Conservation (phyloP, 257 asterid species). For the Primulina huaijiensis region DNA sequence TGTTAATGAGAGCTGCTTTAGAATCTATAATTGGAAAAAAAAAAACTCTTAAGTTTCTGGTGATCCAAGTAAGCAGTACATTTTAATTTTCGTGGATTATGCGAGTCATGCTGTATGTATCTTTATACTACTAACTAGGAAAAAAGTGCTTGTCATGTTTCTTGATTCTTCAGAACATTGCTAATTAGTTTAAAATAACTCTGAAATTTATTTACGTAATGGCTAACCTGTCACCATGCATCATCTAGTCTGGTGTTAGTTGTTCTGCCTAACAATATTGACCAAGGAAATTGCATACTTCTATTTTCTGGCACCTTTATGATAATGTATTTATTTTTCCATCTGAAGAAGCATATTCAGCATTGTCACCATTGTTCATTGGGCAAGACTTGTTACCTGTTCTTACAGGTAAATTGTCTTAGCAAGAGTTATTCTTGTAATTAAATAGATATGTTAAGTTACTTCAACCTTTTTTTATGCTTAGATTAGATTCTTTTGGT, state of each 20-base stretch:
- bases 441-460: conserved; percentile 12
- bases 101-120: conserved; percentile 8
- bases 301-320: conserved; percentile 10
- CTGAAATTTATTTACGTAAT: conserved; percentile 8
- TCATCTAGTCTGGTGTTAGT: conserved; percentile 6
- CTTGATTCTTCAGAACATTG: neutral
- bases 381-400: conserved; percentile 79
- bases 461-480: conserved; percentile 6
- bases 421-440: conserved; percentile 20
- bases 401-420: conserved; percentile 68
- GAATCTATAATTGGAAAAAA: no score
- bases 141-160: conserved; percentile 2
- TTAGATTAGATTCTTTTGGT: conserved; percentile 19
- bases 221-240: conserved; percentile 15
- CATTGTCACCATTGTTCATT: conserved; percentile 71
- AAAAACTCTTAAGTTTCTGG: no score
- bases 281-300: conserved; percentile 6
- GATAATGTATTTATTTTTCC: conserved; percentile 25
- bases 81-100: conserved; percentile 5
- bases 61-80: no score
- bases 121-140: conserved; percentile 9
- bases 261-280: conserved; percentile 12
- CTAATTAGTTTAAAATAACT: conserved; percentile 18
- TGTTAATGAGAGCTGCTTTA: no score
- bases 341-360: conserved; percentile 67